These are phyloP conservation scores for Lycium barbarum DNA, from an alignment of 257 asterid genomes.

Conservation along the genomic window DNA sequence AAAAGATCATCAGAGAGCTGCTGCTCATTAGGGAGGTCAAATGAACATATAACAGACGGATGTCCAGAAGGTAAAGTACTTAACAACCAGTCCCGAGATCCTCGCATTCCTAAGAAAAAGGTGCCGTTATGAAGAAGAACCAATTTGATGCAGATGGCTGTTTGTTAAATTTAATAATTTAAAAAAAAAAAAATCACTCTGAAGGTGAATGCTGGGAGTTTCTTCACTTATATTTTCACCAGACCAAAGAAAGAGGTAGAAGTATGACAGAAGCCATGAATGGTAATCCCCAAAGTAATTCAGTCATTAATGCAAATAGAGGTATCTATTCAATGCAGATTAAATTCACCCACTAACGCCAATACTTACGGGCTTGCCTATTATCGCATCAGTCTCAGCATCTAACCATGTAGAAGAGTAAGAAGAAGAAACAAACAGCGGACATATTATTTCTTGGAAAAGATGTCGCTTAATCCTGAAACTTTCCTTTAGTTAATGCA, in stretches of 20 bases:
- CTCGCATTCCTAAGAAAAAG: not conserved
- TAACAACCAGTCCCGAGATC: not conserved
- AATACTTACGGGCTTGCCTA: not conserved
- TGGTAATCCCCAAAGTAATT: not conserved
- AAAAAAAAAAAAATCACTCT: not conserved
- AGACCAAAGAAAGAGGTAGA: not conserved
- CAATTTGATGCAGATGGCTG: not conserved
- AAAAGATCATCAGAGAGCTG: not conserved
- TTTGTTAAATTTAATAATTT: not conserved
- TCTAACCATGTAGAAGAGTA: conserved; percentile 4
- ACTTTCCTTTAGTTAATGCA: not conserved
- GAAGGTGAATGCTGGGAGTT: not conserved
- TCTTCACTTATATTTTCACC: not conserved
- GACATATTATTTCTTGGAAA: not conserved
- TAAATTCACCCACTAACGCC: conserved; percentile 5
- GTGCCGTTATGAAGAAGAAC: not conserved
- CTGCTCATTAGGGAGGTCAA: conserved; percentile 10
- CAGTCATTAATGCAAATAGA: not conserved
- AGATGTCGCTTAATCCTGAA: not conserved
- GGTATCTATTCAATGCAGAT: not conserved
- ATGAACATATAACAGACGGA: not conserved
- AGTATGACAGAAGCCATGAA: not conserved
- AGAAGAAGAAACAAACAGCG: conserved; percentile 18
- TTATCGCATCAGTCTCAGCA: not conserved
- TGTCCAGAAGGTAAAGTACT: not conserved